phyloP scores from a whole-genome alignment of 164 flowering plant species.

The Berberis thunbergii region DNA sequence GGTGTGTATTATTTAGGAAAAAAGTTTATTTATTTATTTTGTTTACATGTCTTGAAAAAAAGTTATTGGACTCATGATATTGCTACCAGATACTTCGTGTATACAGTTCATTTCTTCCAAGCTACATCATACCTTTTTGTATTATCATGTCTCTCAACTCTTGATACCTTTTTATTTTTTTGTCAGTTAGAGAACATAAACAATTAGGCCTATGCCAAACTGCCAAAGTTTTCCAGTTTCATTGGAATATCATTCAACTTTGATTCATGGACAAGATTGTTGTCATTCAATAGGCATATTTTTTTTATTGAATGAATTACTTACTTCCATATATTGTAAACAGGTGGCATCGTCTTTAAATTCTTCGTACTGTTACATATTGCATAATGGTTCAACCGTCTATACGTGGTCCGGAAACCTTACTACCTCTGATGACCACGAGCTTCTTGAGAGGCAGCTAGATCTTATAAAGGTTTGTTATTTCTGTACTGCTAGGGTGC shows the following conservation, averaged over 20 bases:
- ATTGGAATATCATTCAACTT: not conserved
- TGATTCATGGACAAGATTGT: not conserved
- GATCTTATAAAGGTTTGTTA: conserved; percentile 79
- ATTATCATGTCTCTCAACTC: too few relatives aligned
- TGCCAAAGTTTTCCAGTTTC: not conserved
- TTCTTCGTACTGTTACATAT: conserved; percentile 87
- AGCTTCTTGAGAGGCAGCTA: conserved; percentile 84
- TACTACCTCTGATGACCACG: conserved; percentile 74
- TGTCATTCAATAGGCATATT: not conserved
- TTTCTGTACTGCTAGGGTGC: not conserved
- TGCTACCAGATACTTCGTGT: too few relatives aligned
- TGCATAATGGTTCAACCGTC: conserved; percentile 62
- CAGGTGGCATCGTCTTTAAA: conserved; percentile 92
- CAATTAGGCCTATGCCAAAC: too few relatives aligned
- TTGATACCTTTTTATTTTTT: too few relatives aligned
- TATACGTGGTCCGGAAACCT: conserved; percentile 89
- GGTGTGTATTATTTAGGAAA: too few relatives aligned
- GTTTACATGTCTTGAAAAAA: not conserved
- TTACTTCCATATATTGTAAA: conserved; percentile 4
- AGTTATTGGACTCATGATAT: not conserved
- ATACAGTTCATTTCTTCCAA: too few relatives aligned
- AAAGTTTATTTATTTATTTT: too few relatives aligned
- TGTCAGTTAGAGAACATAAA: too few relatives aligned
- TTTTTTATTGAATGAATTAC: too few relatives aligned
- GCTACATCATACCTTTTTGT: too few relatives aligned